phyloP scores from a whole-genome alignment of 805 yeast genomes.

The Pichia eremophila region DNA sequence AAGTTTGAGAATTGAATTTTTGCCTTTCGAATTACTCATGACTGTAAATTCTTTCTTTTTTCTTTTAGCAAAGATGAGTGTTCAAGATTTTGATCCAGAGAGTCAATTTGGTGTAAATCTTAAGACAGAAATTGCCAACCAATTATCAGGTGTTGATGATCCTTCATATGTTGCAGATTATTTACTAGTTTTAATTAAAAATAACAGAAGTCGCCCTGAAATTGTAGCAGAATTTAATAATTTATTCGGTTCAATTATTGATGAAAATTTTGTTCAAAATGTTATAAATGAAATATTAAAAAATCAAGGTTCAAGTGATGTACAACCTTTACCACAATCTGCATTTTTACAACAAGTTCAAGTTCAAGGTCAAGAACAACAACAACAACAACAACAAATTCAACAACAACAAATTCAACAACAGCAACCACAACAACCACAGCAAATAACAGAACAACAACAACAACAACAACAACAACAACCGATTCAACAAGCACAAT shows the following conservation, averaged over 20 bases:
- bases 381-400: slow-evolving; percentile 4
- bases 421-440: background rate
- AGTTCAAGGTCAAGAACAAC: slow-evolving; percentile 14
- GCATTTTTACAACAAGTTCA: slow-evolving; percentile 5
- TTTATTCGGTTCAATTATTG: slow-evolving; percentile 53
- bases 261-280: slow-evolving; percentile 44
- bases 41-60: too few relatives aligned
- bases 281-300: slow-evolving; percentile 48
- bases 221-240: slow-evolving; percentile 52
- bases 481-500: background rate
- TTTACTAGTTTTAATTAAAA: slow-evolving; percentile 60
- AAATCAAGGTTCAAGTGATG: slow-evolving; percentile 5
- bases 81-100: slow-evolving; percentile 20
- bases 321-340: background rate
- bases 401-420: too few relatives aligned
- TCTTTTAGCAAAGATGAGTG: slow-evolving; percentile 6
- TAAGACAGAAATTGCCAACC: slow-evolving; percentile 34
- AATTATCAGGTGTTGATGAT: slow-evolving; percentile 37
- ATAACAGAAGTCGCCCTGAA: slow-evolving; percentile 52
- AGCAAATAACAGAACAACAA: background rate
- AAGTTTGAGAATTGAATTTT: too few relatives aligned
- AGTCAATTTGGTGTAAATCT: slow-evolving; percentile 32
- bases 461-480: background rate
- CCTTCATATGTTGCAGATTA: slow-evolving; percentile 62
- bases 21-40: too few relatives aligned